Conservation (phyloP, 1,284 basidiomycete species). For the Golubevia pallescens region DNA sequence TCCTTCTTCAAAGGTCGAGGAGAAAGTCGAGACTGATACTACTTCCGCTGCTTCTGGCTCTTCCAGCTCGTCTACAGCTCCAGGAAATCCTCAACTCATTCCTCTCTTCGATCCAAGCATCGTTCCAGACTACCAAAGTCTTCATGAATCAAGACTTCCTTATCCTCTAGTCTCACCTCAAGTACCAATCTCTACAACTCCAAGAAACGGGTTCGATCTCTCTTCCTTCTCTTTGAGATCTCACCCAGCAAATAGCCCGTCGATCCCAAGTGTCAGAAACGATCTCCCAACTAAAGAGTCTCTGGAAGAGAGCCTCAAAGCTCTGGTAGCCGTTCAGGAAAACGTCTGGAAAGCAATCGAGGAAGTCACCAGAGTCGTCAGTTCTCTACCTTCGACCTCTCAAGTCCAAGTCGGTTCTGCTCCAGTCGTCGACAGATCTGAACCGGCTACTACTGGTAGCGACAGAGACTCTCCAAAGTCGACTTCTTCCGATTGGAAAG, state of each 20-base stretch:
- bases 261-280: too few species aligned
- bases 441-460: too few species aligned
- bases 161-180: not conserved
- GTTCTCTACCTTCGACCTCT: conserved; percentile 9
- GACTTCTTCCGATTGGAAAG: too few species aligned
- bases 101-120: conserved; percentile 28
- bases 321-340: conserved; percentile 11
- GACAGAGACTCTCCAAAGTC: too few species aligned
- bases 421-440: too few species aligned
- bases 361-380: conserved; percentile 16
- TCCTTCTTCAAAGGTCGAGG: too few species aligned
- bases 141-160: conserved; percentile 16
- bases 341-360: conserved; percentile 8
- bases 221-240: not conserved
- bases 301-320: conserved; percentile 11
- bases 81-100: conserved; percentile 19
- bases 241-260: not conserved
- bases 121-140: conserved; percentile 17
- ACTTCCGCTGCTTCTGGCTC: too few species aligned
- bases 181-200: not conserved
- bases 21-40: too few species aligned
- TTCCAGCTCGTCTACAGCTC: not conserved
- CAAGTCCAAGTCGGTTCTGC: too few species aligned
- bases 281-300: conserved; percentile 1
- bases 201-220: not conserved